These are phyloP conservation scores for Hydnomerulius pinastri DNA, from an alignment of 768 basidiomycete genomes.

Conservation along the genomic window DNA sequence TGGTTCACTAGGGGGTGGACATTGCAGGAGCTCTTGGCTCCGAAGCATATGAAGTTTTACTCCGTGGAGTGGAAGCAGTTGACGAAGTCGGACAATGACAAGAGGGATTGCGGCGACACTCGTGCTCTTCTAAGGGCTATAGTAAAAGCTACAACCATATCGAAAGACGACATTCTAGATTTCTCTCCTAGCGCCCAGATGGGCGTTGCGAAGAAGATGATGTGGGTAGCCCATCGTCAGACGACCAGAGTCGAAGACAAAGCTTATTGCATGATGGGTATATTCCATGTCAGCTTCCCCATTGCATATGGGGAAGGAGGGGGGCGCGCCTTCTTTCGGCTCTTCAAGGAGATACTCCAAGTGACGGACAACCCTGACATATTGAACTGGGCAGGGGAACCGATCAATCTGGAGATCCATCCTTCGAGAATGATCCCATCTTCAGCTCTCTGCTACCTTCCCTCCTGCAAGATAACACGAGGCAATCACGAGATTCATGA, in stretches of 20 bases:
- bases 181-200: slow-evolving; percentile 1
- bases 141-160: background rate
- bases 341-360: slow-evolving; percentile 2
- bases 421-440: slow-evolving; percentile 1
- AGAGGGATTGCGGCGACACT: background rate
- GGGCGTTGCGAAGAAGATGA: slow-evolving; percentile 1
- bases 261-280: slow-evolving; percentile 15
- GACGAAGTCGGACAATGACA: slow-evolving; percentile 4
- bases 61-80: slow-evolving; percentile 10
- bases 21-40: slow-evolving; percentile 18
- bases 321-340: slow-evolving; percentile 13
- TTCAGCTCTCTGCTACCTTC: background rate
- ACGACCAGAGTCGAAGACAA: slow-evolving; percentile 17
- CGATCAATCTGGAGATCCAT: background rate
- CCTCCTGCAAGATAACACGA: no score
- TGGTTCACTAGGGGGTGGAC: slow-evolving; percentile 20
- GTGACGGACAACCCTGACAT: background rate
- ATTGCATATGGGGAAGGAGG: slow-evolving; percentile 15
- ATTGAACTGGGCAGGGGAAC: background rate
- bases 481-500: no score
- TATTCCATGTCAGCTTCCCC: slow-evolving; percentile 11
- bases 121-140: background rate
- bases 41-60: slow-evolving; percentile 13
- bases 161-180: background rate
- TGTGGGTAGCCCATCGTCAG: slow-evolving; percentile 12